These are phyloP conservation scores for Talaromyces sp. DNA, from an alignment of 2,329 filamentous ascomycete genomes.

Conservation along the genomic window DNA sequence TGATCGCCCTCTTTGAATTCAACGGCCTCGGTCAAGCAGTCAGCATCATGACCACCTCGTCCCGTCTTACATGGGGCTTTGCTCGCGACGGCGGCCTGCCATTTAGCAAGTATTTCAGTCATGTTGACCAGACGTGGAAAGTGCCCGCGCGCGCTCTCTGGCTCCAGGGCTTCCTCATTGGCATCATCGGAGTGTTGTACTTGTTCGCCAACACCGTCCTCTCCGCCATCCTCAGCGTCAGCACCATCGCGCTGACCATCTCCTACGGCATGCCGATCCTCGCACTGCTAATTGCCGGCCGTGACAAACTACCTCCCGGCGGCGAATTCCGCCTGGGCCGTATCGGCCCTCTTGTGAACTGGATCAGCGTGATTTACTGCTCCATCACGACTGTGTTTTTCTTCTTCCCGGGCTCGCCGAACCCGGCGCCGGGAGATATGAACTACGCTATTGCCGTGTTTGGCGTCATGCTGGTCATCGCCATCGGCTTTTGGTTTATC, in stretches of 20 bases:
- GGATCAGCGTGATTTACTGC: slow-evolving; percentile 50
- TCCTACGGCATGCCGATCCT: slow-evolving; percentile 50
- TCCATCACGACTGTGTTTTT: slow-evolving; percentile 52
- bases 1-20: slow-evolving; percentile 48
- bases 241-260: slow-evolving; percentile 54
- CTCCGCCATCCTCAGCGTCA: slow-evolving; percentile 52
- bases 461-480: slow-evolving; percentile 50
- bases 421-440: slow-evolving; percentile 48
- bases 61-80: slow-evolving; percentile 55
- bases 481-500: slow-evolving; percentile 49
- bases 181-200: slow-evolving; percentile 52
- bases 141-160: slow-evolving; percentile 51
- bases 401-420: slow-evolving; percentile 48
- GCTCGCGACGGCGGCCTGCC: slow-evolving; percentile 39
- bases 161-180: slow-evolving; percentile 47
- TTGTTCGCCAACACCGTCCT: slow-evolving; percentile 52
- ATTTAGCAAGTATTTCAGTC: slow-evolving; percentile 33
- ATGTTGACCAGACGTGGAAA: slow-evolving; percentile 47
- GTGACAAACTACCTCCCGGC: slow-evolving; percentile 46
- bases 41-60: slow-evolving; percentile 52
- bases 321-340: slow-evolving; percentile 44
- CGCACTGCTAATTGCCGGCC: slow-evolving; percentile 46
- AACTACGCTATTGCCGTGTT: slow-evolving; percentile 57
- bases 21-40: slow-evolving; percentile 47
- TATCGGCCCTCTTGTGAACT: slow-evolving; percentile 42